These are phyloP conservation scores for Chionographis japonica DNA, from an alignment of 106 monocot genomes.

Conservation along the genomic window DNA sequence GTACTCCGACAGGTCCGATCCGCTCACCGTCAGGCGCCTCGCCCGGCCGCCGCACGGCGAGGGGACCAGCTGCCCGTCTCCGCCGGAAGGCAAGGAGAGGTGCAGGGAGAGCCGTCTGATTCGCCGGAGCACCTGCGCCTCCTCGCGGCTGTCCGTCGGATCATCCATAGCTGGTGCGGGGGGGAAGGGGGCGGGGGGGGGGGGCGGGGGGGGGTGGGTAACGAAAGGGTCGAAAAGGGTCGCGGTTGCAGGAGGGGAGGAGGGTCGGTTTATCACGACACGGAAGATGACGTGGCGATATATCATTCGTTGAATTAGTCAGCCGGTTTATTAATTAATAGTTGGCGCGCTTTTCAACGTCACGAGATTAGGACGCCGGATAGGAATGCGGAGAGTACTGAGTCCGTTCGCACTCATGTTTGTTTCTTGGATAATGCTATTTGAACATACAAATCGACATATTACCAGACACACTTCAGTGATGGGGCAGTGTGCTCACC, in stretches of 20 bases:
- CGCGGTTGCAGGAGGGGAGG: background rate
- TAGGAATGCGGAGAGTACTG: no score
- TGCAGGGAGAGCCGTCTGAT: constrained; percentile 51
- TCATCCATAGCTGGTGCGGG: constrained; percentile 3
- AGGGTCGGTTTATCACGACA: background rate
- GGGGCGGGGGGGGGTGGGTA: background rate
- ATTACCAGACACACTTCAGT: no score
- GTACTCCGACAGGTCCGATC: constrained; percentile 31
- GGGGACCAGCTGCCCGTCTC: background rate
- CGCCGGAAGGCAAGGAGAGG: constrained; percentile 8
- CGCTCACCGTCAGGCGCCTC: constrained; percentile 6
- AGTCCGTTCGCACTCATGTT: no score
- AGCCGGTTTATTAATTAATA: background rate
- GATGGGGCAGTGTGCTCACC: no score
- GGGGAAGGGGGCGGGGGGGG: no score
- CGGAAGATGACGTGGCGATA: background rate
- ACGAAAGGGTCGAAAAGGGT: background rate
- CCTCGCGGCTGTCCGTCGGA: background rate
- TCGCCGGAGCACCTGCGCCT: constrained; percentile 25
- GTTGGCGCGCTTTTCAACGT: constrained; percentile 4
- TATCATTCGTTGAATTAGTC: no score
- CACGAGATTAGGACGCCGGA: background rate
- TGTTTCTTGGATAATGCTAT: no score
- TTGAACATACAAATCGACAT: no score
- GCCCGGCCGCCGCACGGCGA: constrained; percentile 33